Percentiles rank a stretch among this genome's conserved stretches.
Evolutionary conservation across 2,329 filamentous ascomycete genomes (phyloP).

Genomic region (Samsoniella hepiali): DNA sequence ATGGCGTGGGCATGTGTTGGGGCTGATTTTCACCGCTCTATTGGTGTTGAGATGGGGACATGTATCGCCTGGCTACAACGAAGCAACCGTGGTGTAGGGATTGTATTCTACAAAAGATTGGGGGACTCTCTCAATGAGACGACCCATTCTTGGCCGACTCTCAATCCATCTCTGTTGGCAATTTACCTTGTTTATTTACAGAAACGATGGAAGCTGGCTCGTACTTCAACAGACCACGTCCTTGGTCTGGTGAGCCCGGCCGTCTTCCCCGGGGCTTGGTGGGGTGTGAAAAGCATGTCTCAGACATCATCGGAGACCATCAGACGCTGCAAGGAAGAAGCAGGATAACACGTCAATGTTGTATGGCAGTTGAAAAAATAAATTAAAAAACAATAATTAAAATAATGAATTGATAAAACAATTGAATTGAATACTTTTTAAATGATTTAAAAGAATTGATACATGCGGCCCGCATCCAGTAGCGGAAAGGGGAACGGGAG

Average conservation of each 20-base stretch:
- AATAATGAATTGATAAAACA: constrained; percentile 7
- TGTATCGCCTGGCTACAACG: no score
- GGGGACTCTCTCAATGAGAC: no score
- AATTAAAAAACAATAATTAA: neutral
- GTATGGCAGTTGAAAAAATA: neutral
- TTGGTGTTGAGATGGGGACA: neutral
- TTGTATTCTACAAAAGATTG: neutral
- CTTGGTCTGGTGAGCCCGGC: neutral
- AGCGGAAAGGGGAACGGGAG: constrained; percentile 11
- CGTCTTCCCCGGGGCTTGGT: constrained; percentile 1
- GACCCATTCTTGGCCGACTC: neutral
- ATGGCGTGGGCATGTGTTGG: constrained; percentile 11
- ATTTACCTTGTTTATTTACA: no score
- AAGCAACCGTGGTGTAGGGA: neutral
- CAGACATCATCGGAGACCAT: constrained; percentile 12
- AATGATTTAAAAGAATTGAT: neutral
- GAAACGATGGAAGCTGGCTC: neutral
- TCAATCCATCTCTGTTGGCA: neutral
- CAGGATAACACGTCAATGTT: neutral
- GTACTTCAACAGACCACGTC: neutral
- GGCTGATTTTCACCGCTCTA: constrained; percentile 16
- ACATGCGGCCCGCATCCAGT: neutral
- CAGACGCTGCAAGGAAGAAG: neutral
- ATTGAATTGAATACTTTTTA: constrained; percentile 1
- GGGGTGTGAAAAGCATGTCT: constrained; percentile 4